Base-by-base conservation (phyloP, 257 asterid species). In the Solanum megistacrolobum region DNA sequence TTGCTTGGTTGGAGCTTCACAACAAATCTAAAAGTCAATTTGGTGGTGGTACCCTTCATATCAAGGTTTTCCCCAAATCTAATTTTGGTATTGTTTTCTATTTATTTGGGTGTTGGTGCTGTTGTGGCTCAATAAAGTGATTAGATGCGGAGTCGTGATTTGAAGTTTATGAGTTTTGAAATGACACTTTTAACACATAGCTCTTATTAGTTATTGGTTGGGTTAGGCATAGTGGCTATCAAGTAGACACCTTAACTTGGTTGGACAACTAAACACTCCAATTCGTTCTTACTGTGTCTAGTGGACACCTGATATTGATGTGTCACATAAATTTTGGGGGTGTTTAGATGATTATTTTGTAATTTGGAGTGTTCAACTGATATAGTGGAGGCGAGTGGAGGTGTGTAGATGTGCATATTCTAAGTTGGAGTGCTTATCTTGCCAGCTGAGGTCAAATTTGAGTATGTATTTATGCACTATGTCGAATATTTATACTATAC, bases 31-130 rank as follows among this genome's bases (percentile, higher is more conserved):
- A 93, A 12, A 94, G 86, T 83, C 83, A 90, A 87, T 96, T 93
- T 91, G 98, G 98, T 58, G 98, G 98, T 11, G 98, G 98, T 7
- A 96, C 98, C 48, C 98, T 96, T 85, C 98, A 94, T 90, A 86
- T 96, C 84, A 95, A 96, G 98, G 98, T 95, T 18, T 69, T 65
- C 81, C 27, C 62, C 27, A 71, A 16, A 8, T 34, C 34, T 69
- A 35, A 4, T 8, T 48, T 69, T 65, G 32, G 27, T 73, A 32
- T 78, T 5, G 41, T 29, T 79, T 82, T 36, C 18, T 76, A 86
- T 5, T 9, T n/a, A 18, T 83, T 25, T 12, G 58, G 27, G 84
- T 43, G 65, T 43, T 79, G 4, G 13, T n/a, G 34, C 2, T 65
- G 72, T 65, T 65, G 29, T 12, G 58, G 82, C 13, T 75, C 20